phyloP scores from a whole-genome alignment of 148 eudicot genomes.

The Vaccinium myrtillus region DNA sequence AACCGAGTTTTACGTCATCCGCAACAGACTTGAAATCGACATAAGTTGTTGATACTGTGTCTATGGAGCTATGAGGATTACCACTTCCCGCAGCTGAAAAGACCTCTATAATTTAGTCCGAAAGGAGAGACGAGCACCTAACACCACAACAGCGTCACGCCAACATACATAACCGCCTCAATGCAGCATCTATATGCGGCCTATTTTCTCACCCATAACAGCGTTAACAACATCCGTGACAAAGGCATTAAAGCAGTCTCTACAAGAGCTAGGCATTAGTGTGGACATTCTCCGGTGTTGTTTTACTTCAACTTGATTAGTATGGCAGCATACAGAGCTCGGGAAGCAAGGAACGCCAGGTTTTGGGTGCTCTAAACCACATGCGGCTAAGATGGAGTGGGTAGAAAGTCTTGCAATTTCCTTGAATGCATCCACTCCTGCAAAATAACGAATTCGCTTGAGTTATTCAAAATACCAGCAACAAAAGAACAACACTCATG shows the following conservation, averaged over 20 bases:
- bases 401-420: constrained; percentile 82
- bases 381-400: constrained; percentile 73
- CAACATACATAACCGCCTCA: not conserved
- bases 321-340: constrained; percentile 47
- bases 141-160: not conserved
- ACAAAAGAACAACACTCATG: not conserved
- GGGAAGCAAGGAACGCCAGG: constrained; percentile 33
- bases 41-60: not conserved
- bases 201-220: constrained; percentile 41
- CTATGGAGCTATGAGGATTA: not conserved
- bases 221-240: constrained; percentile 66
- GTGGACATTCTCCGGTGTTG: constrained; percentile 42
- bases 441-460: constrained; percentile 15
- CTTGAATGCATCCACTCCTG: constrained; percentile 66
- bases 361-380: constrained; percentile 62
- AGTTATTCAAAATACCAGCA: not conserved
- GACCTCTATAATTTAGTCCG: not conserved
- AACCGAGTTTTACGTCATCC: too few species aligned
- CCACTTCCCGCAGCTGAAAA: not conserved
- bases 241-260: constrained; percentile 66
- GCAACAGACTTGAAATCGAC: too few species aligned
- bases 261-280: constrained; percentile 62
- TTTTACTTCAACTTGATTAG: constrained; percentile 30
- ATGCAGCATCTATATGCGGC: not conserved
- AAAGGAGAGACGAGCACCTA: not conserved